These are phyloP conservation scores for Taphrina pruni DNA, from an alignment of 1,139 yeast species.

Conservation along the genomic window DNA sequence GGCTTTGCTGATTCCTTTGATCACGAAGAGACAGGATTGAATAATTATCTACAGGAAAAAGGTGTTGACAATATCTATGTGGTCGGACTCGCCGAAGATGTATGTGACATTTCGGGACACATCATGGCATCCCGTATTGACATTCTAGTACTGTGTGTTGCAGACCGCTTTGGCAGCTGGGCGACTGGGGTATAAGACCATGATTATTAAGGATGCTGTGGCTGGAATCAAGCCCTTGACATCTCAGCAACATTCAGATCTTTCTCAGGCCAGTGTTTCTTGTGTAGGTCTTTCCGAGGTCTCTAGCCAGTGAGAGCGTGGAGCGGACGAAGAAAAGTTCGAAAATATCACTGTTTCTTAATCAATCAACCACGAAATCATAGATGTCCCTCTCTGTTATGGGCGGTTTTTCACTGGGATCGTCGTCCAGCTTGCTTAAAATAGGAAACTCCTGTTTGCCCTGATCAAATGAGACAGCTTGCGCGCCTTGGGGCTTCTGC, in stretches of 20 bases:
- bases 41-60: conserved; percentile 2
- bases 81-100: conserved; percentile 39
- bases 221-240: conserved; percentile 16
- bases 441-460: too few species aligned
- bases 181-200: conserved; percentile 16
- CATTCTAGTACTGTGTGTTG: conserved; percentile 21
- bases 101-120: background rate
- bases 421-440: too few species aligned
- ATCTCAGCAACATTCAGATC: background rate
- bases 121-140: background rate
- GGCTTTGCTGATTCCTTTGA: conserved; percentile 31
- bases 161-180: conserved; percentile 32
- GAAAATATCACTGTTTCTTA: too few species aligned
- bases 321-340: too few species aligned
- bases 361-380: conserved; percentile 5
- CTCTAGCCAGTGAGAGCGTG: too few species aligned
- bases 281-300: conserved; percentile 2
- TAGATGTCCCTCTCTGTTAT: conserved; percentile 2
- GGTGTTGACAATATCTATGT: conserved; percentile 10
- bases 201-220: conserved; percentile 29
- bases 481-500: background rate
- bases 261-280: background rate
- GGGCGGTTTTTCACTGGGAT: background rate
- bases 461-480: background rate
- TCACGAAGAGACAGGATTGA: conserved; percentile 28